Base-by-base conservation (phyloP, 2,329 filamentous ascomycete genomes). In the Fusarium udum region DNA sequence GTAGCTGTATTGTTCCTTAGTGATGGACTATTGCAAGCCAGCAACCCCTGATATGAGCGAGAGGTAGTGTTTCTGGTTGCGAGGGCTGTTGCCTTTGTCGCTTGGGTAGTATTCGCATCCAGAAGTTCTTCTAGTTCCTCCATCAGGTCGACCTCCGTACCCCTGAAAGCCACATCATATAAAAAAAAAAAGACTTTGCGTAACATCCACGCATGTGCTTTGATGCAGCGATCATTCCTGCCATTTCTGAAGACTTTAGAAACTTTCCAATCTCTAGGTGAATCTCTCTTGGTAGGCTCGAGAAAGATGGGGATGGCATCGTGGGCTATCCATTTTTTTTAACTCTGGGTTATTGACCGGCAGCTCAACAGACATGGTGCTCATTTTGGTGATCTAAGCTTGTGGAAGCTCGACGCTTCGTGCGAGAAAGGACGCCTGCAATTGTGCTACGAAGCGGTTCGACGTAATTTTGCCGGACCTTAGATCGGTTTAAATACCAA, bases 221-320 rank as follows among this genome's bases (percentile, higher is more conserved):
- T 20, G 12, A 39, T 12, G 20, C 7, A 7, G 4, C 4, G 7
- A 39, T 39, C 0, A 22, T 3, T 1, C 37, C 37, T 4, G 3
- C 8, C 0, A 42, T 42, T n/a, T 42, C 22, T 1, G 14, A 15
- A 1, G 12, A 13, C 12, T 22, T 40, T 0, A 39, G 13, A 2
- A 22, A 22, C 20, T 6, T 22, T 40, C 12, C 2, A 2, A 22
- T 40, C 20, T 40, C 7, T 3, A 22, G 37, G 20, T 20, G 20
- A 0, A 22, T 4, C 2, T 34, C 34, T 34, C 34, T 7, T 34
- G 34, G 34, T 10, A 34, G 3, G 1, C 3, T 39, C 1, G 37
- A 22, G 13, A 39, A 22, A 5, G 12, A 39, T 20, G 37, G 37
- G 18, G 37, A 22, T 13, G 20, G 7, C 20, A 40, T 40, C 37